phyloP scores from a whole-genome alignment of 2,329 filamentous ascomycete genomes.

The Alternaria tenuissima region DNA sequence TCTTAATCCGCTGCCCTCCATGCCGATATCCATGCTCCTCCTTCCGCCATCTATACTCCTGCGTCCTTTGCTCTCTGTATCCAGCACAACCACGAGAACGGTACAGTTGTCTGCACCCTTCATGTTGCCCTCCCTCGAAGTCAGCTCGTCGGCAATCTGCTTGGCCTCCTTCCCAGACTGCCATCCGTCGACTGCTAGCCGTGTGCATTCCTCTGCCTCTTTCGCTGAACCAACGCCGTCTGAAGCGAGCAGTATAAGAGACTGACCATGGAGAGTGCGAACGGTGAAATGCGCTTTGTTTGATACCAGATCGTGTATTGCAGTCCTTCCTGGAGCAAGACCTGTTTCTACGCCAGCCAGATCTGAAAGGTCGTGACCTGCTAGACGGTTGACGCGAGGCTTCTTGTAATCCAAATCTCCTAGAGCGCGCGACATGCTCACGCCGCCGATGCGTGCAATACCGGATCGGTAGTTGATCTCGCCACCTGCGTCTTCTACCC shows the following conservation, averaged over 20 bases:
- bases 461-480: conserved; percentile 33
- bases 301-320: conserved; percentile 31
- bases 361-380: conserved; percentile 35
- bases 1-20: conserved; percentile 7
- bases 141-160: conserved; percentile 29
- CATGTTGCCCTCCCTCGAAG: conserved; percentile 21
- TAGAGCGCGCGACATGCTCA: conserved; percentile 36
- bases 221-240: conserved; percentile 33
- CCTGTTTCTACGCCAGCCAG: conserved; percentile 34
- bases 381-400: conserved; percentile 35
- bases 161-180: conserved; percentile 22
- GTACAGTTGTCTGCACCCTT: conserved; percentile 36
- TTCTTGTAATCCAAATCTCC: conserved; percentile 36
- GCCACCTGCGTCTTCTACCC: conserved; percentile 35
- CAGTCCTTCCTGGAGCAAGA: conserved; percentile 31
- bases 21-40: conserved; percentile 14
- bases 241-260: conserved; percentile 30
- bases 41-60: conserved; percentile 21
- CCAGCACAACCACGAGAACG: conserved; percentile 28
- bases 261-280: conserved; percentile 26
- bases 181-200: conserved; percentile 25
- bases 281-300: conserved; percentile 35
- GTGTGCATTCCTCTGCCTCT: conserved; percentile 28
- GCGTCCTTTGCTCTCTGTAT: conserved; percentile 20
- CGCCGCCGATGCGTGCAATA: conserved; percentile 32